Evolutionary conservation across 495 filamentous ascomycete genomes (phyloP).

Genomic region (Durotheca rogersii): DNA sequence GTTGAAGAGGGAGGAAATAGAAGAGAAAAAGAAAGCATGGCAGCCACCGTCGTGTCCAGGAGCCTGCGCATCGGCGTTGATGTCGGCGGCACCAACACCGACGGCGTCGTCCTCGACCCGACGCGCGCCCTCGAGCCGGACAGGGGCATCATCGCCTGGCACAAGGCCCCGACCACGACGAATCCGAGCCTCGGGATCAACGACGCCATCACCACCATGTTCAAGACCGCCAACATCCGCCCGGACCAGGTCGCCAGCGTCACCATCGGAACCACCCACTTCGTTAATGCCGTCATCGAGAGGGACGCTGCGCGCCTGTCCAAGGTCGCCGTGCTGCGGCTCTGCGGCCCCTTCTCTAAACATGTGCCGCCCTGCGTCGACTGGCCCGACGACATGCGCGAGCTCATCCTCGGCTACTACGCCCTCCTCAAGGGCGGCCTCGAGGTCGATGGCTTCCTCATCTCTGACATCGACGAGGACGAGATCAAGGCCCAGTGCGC

Average conservation of each 20-base stretch:
- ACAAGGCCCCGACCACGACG: constrained; percentile 59
- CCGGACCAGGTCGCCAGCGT: constrained; percentile 52
- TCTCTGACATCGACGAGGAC: constrained; percentile 47
- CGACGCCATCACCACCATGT: constrained; percentile 48
- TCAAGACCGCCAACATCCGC: constrained; percentile 42
- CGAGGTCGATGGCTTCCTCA: constrained; percentile 53
- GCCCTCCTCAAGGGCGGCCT: constrained; percentile 49
- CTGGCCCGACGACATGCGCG: constrained; percentile 47
- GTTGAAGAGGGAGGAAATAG: neutral
- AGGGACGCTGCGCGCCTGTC: constrained; percentile 52
- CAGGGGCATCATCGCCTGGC: constrained; percentile 52
- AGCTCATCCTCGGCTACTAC: constrained; percentile 48
- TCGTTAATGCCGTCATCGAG: constrained; percentile 64
- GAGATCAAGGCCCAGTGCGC: constrained; percentile 46
- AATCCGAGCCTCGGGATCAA: constrained; percentile 58
- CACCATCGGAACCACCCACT: constrained; percentile 64
- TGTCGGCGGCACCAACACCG: constrained; percentile 62
- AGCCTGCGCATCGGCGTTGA: constrained; percentile 47
- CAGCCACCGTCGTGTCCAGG: constrained; percentile 16
- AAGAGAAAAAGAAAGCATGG: constrained; percentile 18
- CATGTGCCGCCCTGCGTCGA: constrained; percentile 57
- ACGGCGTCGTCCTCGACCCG: constrained; percentile 58
- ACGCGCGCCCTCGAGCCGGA: constrained; percentile 37
- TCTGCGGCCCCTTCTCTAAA: constrained; percentile 55
- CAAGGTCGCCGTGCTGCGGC: constrained; percentile 56